phyloP scores from a whole-genome alignment of 2,329 filamentous ascomycete species.

The Aureobasidium subglaciale region DNA sequence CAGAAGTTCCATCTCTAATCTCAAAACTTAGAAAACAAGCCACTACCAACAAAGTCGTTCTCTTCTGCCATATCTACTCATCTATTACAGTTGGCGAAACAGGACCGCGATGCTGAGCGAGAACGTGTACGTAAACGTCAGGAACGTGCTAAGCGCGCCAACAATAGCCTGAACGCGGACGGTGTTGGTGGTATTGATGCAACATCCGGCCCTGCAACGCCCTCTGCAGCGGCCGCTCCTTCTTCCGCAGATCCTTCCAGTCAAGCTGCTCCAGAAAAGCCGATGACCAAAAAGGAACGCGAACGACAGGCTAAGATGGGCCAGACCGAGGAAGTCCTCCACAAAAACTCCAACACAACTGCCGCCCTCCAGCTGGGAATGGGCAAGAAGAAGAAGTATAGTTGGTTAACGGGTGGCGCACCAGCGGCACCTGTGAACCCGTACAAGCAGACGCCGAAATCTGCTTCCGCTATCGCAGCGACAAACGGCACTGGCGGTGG shows the following conservation, averaged over 20 bases:
- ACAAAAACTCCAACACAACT: constrained; percentile 76
- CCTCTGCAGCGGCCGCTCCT: constrained; percentile 25
- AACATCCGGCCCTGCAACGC: constrained; percentile 23
- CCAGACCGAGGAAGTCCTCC: constrained; percentile 68
- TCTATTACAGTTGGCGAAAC: constrained; percentile 56
- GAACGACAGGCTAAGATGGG: constrained; percentile 66
- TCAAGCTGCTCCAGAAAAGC: constrained; percentile 53
- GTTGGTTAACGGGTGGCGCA: constrained; percentile 62
- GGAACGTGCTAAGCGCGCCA: constrained; percentile 30
- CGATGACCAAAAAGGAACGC: constrained; percentile 80
- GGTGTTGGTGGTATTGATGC: background rate
- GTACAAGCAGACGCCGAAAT: constrained; percentile 25
- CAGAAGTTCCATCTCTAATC: background rate
- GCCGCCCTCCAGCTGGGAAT: constrained; percentile 66
- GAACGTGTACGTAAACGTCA: constrained; percentile 43
- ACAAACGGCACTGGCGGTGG: background rate
- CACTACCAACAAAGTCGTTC: constrained; percentile 40
- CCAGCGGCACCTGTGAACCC: constrained; percentile 48
- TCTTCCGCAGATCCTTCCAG: constrained; percentile 30
- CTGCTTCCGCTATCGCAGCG: constrained; percentile 11
- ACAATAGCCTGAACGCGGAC: constrained; percentile 18
- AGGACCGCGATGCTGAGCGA: constrained; percentile 67
- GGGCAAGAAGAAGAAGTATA: constrained; percentile 62
- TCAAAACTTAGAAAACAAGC: constrained; percentile 36
- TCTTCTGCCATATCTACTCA: constrained; percentile 40